Evolutionary conservation across 257 asterid species (phyloP), one percentile per base, ranked within the genome.

Genomic region (Fraxinus pennsylvanica): DNA sequence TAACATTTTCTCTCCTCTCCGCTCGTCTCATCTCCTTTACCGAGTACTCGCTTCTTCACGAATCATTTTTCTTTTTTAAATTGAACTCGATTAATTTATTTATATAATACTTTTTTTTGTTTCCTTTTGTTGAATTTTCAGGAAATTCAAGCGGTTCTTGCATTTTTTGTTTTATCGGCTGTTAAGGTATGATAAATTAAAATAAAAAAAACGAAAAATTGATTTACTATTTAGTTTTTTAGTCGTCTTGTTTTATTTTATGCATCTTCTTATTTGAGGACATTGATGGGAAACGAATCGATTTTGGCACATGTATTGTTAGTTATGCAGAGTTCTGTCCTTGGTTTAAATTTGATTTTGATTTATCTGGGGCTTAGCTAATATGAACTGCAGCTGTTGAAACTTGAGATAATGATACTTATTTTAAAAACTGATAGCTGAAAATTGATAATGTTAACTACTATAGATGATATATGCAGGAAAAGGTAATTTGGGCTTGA

Each of bases 101-200:
- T 1, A 15, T 14, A 4, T 74, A 2, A 4, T 3, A 36, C 27
- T 25, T 68, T 3, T 0, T 8, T 61, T 36, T 2, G 6, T 39
- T 74, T 9, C 6, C 29, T 27, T 47, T 76, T 78, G 57, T 21
- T 70, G 59, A 22, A 72, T 79, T 79, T 74, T 68, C 80, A 92
- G 99, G 99, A 95, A 89, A 85, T 93, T 81, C 99, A 93, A 83
- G 96, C 94, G 33, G 59, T 88, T 81, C 86, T 93, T 74, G 88
- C 94, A 3, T 92, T 87, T 78, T 78, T 83, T 65, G 91, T 90
- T 76, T 85, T 91, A 61, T 83, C 82, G 71, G 89, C 89, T 81
- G 78, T 95, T 36, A 94, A 92, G 99, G 99, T 92, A 79, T 50
- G 57, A 0, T 43, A 38, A 38, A 38, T 7, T 7, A 1, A 6